Base-by-base conservation (phyloP, 1,284 basidiomycete species). In the Kalmanozyma brasiliensis region DNA sequence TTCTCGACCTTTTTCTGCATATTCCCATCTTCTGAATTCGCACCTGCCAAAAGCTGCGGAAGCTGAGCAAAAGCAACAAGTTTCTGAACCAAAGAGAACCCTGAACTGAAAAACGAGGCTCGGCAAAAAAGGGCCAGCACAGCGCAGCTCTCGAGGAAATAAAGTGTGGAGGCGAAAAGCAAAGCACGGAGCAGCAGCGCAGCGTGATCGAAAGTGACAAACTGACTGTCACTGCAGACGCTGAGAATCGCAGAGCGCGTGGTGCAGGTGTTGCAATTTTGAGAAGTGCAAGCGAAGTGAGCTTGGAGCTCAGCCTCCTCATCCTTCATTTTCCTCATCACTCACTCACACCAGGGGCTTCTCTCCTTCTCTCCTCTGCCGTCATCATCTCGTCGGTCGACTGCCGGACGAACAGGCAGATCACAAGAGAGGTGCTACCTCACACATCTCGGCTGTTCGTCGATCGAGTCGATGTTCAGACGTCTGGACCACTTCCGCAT, bases 1-100 rank as follows among this genome's bases (percentile, higher is more conserved):
- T 29, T 29, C 26, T 17, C n/a, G 10, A 22, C 38, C 23, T 48
- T 24, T 16, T 23, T 52, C 29, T 45, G 44, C 40, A 37, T 44
- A 43, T 17, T 26, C 13, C 33, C n/a, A 16, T 30, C 13, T n/a
- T 36, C n/a, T n/a, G n/a, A n/a, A n/a, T n/a, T n/a, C n/a, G n/a
- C n/a, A n/a, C n/a, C n/a, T n/a, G n/a, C n/a, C n/a, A n/a, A n/a
- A n/a, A n/a, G n/a, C n/a, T n/a, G n/a, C n/a, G n/a, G 37, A 36
- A 35, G 53, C 38, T 24, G 4, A 26, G 24, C 38, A 26, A 11
- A 19, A 38, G 11, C 48, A 42, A 10, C 38, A 24, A 17, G 14
- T 36, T 6, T 20, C 44, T 46, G 19, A n/a, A n/a, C n/a, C n/a
- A n/a, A n/a, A n/a, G n/a, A n/a, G n/a, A 29, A 29, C 6, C 6